These are phyloP conservation scores for Epichloe amarillans DNA, from an alignment of 2,329 filamentous ascomycete genomes.

Conservation along the genomic window DNA sequence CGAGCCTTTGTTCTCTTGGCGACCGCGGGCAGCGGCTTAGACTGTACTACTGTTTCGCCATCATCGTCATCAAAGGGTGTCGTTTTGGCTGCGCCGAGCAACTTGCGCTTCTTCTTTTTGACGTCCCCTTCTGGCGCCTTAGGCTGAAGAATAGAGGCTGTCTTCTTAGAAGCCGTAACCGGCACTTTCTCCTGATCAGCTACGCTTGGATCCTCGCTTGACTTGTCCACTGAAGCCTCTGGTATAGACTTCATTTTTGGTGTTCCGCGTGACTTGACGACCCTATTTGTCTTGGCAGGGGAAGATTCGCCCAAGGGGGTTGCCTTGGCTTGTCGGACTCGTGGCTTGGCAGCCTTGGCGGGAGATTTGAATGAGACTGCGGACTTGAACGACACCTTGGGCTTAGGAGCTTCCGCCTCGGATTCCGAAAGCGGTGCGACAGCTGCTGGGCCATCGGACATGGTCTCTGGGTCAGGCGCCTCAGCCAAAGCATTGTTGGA, in stretches of 20 bases:
- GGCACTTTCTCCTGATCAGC: conserved; percentile 19
- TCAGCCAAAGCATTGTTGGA: conserved; percentile 11
- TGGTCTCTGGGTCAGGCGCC: conserved; percentile 18
- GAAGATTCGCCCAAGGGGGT: conserved; percentile 32
- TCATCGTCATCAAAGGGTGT: conserved; percentile 60
- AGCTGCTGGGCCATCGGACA: neutral
- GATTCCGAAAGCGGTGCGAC: conserved; percentile 6
- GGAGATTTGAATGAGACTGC: conserved; percentile 4
- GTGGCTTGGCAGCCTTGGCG: conserved; percentile 20
- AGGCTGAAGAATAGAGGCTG: conserved; percentile 6
- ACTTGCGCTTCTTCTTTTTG: conserved; percentile 61
- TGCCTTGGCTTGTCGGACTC: conserved; percentile 31
- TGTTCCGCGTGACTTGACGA: conserved; percentile 2
- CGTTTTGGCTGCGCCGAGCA: conserved; percentile 47
- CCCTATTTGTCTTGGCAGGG: conserved; percentile 31
- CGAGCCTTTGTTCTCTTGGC: conserved; percentile 6
- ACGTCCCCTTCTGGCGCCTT: conserved; percentile 22
- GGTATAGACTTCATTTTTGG: conserved; percentile 3
- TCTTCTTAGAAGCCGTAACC: conserved; percentile 5
- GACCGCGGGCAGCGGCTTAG: neutral
- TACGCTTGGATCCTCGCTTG: conserved; percentile 23
- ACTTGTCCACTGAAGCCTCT: conserved; percentile 21
- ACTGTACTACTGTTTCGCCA: conserved; percentile 25
- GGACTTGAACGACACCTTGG: conserved; percentile 7
- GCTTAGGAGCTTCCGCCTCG: conserved; percentile 13